phyloP scores from a whole-genome alignment of 768 basidiomycete genomes.

The Mycena vitilis region DNA sequence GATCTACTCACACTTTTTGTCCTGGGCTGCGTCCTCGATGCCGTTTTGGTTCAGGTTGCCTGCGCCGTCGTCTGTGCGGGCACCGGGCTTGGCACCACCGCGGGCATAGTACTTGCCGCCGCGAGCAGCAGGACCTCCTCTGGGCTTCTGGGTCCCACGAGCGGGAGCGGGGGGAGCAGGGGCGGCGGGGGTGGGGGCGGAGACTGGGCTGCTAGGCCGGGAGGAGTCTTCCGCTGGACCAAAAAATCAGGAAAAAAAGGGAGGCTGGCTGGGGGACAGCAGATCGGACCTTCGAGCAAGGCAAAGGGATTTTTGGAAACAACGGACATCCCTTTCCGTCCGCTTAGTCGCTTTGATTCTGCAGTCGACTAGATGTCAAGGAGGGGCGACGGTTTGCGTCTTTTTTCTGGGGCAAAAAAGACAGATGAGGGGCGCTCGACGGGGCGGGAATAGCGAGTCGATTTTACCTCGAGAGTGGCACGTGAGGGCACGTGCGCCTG shows the following conservation, averaged over 20 bases:
- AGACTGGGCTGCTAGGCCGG: conserved; percentile 54
- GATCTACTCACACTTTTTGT: conserved; percentile 49
- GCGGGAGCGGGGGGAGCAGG: conserved; percentile 55
- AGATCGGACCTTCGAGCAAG: conserved; percentile 73
- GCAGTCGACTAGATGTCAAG: conserved; percentile 27
- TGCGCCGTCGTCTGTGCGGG: conserved; percentile 42
- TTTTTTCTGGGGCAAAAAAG: conserved; percentile 5
- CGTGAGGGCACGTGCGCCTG: neutral
- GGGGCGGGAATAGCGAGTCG: no score
- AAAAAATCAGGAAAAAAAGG: conserved; percentile 35
- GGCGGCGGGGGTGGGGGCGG: conserved; percentile 48
- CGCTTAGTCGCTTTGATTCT: conserved; percentile 40
- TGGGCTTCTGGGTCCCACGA: conserved; percentile 54
- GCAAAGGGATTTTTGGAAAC: conserved; percentile 90
- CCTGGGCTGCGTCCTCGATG: conserved; percentile 41
- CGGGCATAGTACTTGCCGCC: conserved; percentile 78
- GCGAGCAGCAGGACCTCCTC: conserved; percentile 71
- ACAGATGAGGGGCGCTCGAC: neutral
- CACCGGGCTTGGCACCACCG: conserved; percentile 58
- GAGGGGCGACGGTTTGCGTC: conserved; percentile 19
- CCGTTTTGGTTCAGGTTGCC: conserved; percentile 41
- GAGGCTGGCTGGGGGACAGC: conserved; percentile 19
- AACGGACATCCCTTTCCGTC: conserved; percentile 83
- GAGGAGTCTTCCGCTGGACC: conserved; percentile 60
- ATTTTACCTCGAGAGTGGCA: no score